Percentiles rank a stretch among this genome's conserved stretches.
Evolutionary conservation across 768 basidiomycete species (phyloP).

Genomic region (Pisolithus albus): DNA sequence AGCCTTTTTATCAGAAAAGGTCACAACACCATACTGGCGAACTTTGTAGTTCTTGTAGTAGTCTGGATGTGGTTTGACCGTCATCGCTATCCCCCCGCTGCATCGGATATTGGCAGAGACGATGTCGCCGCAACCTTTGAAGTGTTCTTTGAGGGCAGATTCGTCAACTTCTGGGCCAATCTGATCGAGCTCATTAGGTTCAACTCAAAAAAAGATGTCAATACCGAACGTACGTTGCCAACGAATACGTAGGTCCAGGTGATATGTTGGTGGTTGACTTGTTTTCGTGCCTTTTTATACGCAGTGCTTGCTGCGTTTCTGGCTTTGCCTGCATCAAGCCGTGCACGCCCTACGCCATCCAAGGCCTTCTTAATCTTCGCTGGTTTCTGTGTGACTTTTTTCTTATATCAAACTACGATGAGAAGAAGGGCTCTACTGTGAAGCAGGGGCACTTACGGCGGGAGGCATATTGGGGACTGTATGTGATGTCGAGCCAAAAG

Average conservation of each 20-base stretch:
- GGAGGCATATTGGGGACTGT: neutral
- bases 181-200: conserved; percentile 15
- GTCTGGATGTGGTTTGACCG: conserved; percentile 16
- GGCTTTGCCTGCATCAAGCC: conserved; percentile 12
- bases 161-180: conserved; percentile 26
- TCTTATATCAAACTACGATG: neutral
- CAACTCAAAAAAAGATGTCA: neutral
- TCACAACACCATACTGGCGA: conserved; percentile 46
- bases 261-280: conserved; percentile 3
- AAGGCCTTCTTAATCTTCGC: conserved; percentile 7
- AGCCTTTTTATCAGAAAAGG: conserved; percentile 34
- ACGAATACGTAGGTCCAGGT: conserved; percentile 41
- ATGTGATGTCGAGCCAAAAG: neutral
- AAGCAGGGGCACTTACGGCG: conserved; percentile 5
- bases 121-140: conserved; percentile 20
- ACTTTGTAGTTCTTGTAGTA: conserved; percentile 33
- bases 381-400: neutral
- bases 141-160: conserved; percentile 14
- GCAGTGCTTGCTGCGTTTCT: conserved; percentile 12
- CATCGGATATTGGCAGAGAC: conserved; percentile 21
- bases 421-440: neutral
- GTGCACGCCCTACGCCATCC: conserved; percentile 6
- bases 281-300: conserved; percentile 9
- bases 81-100: conserved; percentile 27
- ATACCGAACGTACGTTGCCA: conserved; percentile 49